Evolutionary conservation across 2,329 filamentous ascomycete genomes (phyloP).

Genomic region (Fonsecaea nubica): DNA sequence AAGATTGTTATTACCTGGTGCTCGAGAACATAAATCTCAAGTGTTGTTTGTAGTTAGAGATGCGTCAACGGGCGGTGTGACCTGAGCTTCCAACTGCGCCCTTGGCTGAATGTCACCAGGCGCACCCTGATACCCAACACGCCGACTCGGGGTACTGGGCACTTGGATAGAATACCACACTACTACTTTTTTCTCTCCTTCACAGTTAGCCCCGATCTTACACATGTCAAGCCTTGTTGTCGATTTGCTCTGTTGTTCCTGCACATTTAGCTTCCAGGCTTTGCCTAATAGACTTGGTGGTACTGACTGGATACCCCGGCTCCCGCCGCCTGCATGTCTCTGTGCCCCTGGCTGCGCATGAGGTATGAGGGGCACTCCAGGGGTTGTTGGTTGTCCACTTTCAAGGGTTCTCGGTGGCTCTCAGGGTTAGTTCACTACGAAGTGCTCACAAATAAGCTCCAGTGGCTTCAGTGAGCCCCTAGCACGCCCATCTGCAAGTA

Average conservation of each 20-base stretch:
- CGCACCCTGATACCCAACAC: too few relatives aligned
- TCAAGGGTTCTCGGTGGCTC: not conserved
- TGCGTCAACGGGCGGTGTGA: too few relatives aligned
- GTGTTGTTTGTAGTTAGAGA: too few relatives aligned
- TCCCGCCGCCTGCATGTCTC: conserved; percentile 22
- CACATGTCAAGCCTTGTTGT: conserved; percentile 17
- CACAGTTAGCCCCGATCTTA: conserved; percentile 18
- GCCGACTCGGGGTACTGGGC: not conserved
- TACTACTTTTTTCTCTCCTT: not conserved
- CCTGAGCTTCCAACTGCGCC: too few relatives aligned
- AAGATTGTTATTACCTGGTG: too few relatives aligned
- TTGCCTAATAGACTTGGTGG: conserved; percentile 11
- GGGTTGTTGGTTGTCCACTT: not conserved
- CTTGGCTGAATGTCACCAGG: too few relatives aligned
- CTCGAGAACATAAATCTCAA: too few relatives aligned
- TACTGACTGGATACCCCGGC: not conserved
- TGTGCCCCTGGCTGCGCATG: conserved; percentile 15
- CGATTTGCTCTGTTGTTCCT: conserved; percentile 13
- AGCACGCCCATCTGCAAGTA: not conserved
- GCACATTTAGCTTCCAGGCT: conserved; percentile 17
- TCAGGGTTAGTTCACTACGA: not conserved
- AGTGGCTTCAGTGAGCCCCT: not conserved
- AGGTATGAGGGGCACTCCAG: not conserved
- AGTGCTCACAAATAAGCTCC: not conserved
- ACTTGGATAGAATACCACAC: not conserved